Evolutionary conservation across 73 alveolate genomes (phyloP).

Genomic region (Tetrahymena malaccensis): DNA sequence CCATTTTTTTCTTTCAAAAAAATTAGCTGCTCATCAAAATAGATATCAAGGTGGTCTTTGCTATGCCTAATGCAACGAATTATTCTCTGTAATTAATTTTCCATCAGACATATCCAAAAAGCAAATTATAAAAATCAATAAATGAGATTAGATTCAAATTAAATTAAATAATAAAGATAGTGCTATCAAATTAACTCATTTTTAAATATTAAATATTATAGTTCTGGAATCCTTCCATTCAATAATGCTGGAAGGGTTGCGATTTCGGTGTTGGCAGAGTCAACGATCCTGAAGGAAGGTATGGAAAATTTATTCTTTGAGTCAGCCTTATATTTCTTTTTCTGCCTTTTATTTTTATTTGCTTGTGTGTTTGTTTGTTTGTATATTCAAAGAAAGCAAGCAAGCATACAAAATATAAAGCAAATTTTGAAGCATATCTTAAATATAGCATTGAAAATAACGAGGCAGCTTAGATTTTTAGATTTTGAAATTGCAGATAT

Average conservation of each 20-base stretch:
- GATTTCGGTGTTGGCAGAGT: slow-evolving; percentile 77
- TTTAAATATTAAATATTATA: neutral
- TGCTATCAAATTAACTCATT: neutral
- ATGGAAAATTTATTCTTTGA: neutral
- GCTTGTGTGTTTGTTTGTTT: neutral
- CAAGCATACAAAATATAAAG: neutral
- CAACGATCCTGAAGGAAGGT: slow-evolving; percentile 52
- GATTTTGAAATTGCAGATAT: neutral
- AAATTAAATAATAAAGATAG: neutral
- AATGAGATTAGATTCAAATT: neutral
- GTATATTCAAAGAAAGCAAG: neutral
- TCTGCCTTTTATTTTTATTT: neutral
- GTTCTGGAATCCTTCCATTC: slow-evolving; percentile 38
- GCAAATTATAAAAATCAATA: neutral
- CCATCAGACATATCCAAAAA: neutral
- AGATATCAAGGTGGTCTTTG: slow-evolving; percentile 37
- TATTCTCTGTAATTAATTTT: slow-evolving; percentile 18
- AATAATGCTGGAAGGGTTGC: slow-evolving; percentile 78
- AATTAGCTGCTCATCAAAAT: neutral
- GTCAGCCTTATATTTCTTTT: neutral
- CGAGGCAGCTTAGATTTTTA: neutral
- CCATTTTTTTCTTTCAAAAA: neutral
- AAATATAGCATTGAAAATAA: neutral
- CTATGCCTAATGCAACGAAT: slow-evolving; percentile 37
- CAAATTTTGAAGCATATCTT: neutral